Percentiles rank a stretch among this genome's conserved stretches.
phyloP scores from a whole-genome alignment of 1,284 basidiomycete species.

The Somion occarium region DNA sequence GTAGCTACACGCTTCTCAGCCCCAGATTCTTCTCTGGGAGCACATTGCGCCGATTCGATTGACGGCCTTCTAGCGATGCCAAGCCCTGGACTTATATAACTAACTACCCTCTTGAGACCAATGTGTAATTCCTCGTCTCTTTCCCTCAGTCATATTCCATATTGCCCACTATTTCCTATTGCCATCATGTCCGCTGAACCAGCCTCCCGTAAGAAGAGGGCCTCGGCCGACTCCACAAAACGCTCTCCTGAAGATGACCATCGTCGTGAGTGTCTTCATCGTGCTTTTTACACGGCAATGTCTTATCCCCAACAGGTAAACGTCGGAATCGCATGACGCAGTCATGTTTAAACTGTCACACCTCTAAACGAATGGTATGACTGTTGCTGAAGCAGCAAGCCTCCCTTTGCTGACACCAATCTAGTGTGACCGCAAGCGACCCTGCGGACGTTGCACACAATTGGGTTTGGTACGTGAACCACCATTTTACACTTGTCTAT shows the following conservation, averaged over 20 bases:
- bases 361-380: conserved; percentile 76
- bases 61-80: conserved; percentile 1
- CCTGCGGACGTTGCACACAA: conserved; percentile 71
- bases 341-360: conserved; percentile 65
- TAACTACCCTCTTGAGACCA: neutral
- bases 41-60: conserved; percentile 2
- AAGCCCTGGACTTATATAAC: conserved; percentile 1
- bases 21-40: neutral
- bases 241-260: conserved; percentile 30
- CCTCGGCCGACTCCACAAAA: conserved; percentile 20
- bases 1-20: neutral
- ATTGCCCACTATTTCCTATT: conserved; percentile 12
- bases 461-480: conserved; percentile 51
- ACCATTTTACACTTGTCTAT: neutral
- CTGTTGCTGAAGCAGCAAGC: neutral
- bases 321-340: conserved; percentile 64
- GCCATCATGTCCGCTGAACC: conserved; percentile 16
- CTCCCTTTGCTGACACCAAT: neutral
- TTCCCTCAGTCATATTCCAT: conserved; percentile 4
- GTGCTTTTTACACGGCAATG: conserved; percentile 2
- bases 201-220: conserved; percentile 24
- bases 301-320: conserved; percentile 20
- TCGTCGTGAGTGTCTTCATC: conserved; percentile 20
- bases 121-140: neutral
- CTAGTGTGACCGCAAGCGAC: conserved; percentile 69